Base-by-base conservation (phyloP, 2,329 filamentous ascomycete species). In the Ophiosphaerella korrae region DNA sequence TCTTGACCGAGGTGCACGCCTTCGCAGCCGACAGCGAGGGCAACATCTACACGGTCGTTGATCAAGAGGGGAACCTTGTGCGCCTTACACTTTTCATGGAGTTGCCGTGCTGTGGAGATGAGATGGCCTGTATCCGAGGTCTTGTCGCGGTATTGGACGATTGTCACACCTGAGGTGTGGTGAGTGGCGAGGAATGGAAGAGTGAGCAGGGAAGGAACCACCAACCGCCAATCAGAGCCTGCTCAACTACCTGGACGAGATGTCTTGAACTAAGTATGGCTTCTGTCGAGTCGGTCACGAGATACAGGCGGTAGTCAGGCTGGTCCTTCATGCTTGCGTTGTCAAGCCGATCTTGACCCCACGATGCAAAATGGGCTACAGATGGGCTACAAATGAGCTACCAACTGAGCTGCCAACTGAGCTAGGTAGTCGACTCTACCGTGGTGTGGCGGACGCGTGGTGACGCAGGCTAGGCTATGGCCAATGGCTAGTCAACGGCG, bases 1-100 rank as follows among this genome's bases (percentile, higher is more conserved):
- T 97, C 92, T 77, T 97, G 93, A 6, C 94, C 94, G 42, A 97
- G 84, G 72, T 97, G 94, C 7, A 96, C 91, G 39, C 94, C 94
- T 76, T 97, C 93, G 50, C 90, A 94, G 11, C 86, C 89, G 37
- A 92, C 83, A 12, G 91, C 92, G 14, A 91, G 81, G 7, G 92
- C 92, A 23, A 97, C 90, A 70, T 96, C 92, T 5, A 97, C 84
- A 11, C 92, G 86, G 72, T 97, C 94, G 70, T 97, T 97, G 78
- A 97, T 92, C 47, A 97, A 79, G 50, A 97, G 82, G 26, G 93
- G 93, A 3, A 96, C 84, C 13, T 80, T 79, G 67, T 88, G 80
- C 40, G 78, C 78, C 57, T 78, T 79, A 16, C 91, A 93, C 55
- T 94, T 77, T 33, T 77, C 73, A 71, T 96, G 92, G 43, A 97